A percentile compares a stretch with the other conserved stretches of the same genome.
phyloP scores from a whole-genome alignment of 495 filamentous ascomycete species.

The Penicillium coffeae region DNA sequence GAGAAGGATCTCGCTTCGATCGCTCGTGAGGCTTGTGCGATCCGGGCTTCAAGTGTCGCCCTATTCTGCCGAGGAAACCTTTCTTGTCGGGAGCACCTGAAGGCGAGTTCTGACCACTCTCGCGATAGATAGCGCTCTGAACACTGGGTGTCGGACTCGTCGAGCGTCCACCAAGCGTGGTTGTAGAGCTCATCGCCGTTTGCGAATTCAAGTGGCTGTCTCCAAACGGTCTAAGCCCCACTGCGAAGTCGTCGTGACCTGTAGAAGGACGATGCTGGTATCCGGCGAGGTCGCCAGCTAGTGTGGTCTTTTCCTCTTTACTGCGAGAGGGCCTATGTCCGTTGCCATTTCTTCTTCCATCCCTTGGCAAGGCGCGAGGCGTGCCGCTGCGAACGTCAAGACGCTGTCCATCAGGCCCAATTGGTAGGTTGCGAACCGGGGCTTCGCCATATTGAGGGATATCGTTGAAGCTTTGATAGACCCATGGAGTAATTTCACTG shows the following conservation, averaged over 20 bases:
- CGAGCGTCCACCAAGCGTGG: conserved; percentile 51
- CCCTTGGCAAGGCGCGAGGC: conserved; percentile 37
- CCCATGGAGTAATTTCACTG: conserved; percentile 91
- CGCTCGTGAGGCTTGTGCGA: conserved; percentile 23
- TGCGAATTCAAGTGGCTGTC: conserved; percentile 40
- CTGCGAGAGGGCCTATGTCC: conserved; percentile 67
- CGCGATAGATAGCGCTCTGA: conserved; percentile 49
- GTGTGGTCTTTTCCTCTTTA: conserved; percentile 65
- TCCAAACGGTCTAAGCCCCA: conserved; percentile 47
- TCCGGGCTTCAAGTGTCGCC: conserved; percentile 29
- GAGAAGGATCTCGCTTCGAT: conserved; percentile 46
- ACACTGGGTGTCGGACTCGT: conserved; percentile 74
- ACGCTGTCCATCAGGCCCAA: conserved; percentile 65
- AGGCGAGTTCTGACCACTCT: conserved; percentile 56
- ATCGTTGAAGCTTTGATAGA: conserved; percentile 87
- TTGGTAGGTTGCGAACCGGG: conserved; percentile 69
- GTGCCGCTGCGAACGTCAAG: conserved; percentile 42
- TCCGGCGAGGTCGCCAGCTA: conserved; percentile 42
- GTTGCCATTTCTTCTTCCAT: conserved; percentile 60
- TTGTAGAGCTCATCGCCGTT: conserved; percentile 46
- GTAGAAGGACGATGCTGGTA: conserved; percentile 54
- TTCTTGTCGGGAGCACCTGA: conserved; percentile 56
- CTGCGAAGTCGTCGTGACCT: conserved; percentile 65
- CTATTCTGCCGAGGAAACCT: conserved; percentile 63
- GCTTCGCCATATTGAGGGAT: conserved; percentile 79